Conservation (phyloP, 2,329 filamentous ascomycete species). For the Fusarium metavorans region DNA sequence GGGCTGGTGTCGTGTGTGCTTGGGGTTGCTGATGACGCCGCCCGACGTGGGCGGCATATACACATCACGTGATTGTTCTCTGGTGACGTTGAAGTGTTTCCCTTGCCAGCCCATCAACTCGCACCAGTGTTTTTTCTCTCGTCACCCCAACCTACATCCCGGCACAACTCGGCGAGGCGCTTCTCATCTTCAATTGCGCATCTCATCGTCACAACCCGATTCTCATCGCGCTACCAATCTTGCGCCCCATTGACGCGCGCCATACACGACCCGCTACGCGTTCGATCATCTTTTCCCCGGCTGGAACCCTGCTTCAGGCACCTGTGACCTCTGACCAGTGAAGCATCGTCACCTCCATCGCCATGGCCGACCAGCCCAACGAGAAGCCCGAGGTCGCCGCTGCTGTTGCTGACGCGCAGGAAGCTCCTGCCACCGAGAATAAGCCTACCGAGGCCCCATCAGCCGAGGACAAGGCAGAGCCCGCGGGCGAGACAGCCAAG, state of each 20-base stretch:
- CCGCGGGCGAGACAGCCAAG: slow-evolving; percentile 38
- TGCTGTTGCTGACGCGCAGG: slow-evolving; percentile 48
- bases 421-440: slow-evolving; percentile 40
- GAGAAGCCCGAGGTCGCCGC: slow-evolving; percentile 53
- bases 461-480: slow-evolving; percentile 40
- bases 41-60: slow-evolving; percentile 31
- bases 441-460: slow-evolving; percentile 39
- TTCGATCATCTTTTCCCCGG: slow-evolving; percentile 39
- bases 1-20: slow-evolving; percentile 33
- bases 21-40: slow-evolving; percentile 42
- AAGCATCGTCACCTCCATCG: slow-evolving; percentile 40
- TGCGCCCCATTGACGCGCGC: slow-evolving; percentile 47
- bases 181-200: slow-evolving; percentile 49
- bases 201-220: slow-evolving; percentile 45
- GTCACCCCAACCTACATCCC: slow-evolving; percentile 48
- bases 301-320: slow-evolving; percentile 30
- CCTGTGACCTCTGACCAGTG: slow-evolving; percentile 26
- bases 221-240: slow-evolving; percentile 47
- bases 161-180: slow-evolving; percentile 49
- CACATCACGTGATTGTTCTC: slow-evolving; percentile 49
- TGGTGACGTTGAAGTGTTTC: slow-evolving; percentile 53
- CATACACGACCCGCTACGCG: slow-evolving; percentile 47
- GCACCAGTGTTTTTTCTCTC: slow-evolving; percentile 51
- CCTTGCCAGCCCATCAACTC: slow-evolving; percentile 48
- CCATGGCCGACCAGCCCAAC: slow-evolving; percentile 55